Base-by-base conservation (phyloP, 2,329 filamentous ascomycete species). In the Diaporthe longicolla region DNA sequence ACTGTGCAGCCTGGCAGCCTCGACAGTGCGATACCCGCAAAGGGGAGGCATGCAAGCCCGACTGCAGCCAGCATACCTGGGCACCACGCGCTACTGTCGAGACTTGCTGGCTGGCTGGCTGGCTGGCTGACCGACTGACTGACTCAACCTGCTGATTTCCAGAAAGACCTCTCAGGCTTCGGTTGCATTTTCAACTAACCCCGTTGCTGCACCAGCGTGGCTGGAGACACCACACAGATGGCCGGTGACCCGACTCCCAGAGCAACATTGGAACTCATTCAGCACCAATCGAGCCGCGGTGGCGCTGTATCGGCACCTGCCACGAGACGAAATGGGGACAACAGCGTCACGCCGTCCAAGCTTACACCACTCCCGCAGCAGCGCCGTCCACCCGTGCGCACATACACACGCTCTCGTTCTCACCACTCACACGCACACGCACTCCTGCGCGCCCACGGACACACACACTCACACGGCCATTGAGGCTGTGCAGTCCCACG, bases 401-500 rank as follows among this genome's bases (percentile, higher is more conserved):
- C 9, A 59, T 48, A 57, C 57, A 59, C 54, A n/a, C 37, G 37
- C 11, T 13, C 37, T 37, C 10, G 29, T 32, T 32, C 29, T 32
- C 29, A 32, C 29, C 35, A 37, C 29, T 15, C 21, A 4, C 48
- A 57, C 40, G 29, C 37, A 29, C 32, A 24, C 54, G 8, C 50
- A 29, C 24, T 21, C 48, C 35, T 26, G 6, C 43, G 8, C 26
- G 8, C 32, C 26, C 24, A 40, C 29, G 29, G 29, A n/a, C 43
- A 50, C 57, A 26, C 45, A 37, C 72, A 48, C 66, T 26, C 52
- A 59, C 45, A 11, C 26, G 57, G 45, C 29, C 37, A 73, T 73
- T 75, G 74, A 73, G 74, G 74, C 74, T 71, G 74, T 75, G 74
- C 66, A 71, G 40, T 69, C 58, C 72, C 57, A 68, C 45, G 29